Evolutionary conservation across 345 rosid species (phyloP), one percentile per base, ranked within the genome.

Genomic region (Pseudoturritis turrita): DNA sequence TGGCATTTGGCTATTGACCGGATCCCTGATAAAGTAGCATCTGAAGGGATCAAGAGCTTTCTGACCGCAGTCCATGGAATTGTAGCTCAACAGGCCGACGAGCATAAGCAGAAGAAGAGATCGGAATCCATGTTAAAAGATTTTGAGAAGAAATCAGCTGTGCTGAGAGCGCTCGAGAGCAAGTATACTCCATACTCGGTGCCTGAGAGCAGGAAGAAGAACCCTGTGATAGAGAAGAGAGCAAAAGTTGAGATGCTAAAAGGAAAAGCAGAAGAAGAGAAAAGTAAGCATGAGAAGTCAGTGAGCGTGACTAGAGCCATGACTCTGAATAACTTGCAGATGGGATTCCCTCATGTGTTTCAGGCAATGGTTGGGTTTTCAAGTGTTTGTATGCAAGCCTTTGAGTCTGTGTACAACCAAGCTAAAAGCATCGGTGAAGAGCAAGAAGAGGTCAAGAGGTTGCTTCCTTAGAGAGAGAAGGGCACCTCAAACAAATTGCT

Each of bases 31-130:
- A 95, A 89, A 72, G 99, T 91, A 62, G 99, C 97, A 77, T 88
- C 99, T 0, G 97, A 95, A 83, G 99, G 96, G 62, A 91, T 95
- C 80, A 91, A 88, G 68, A 89, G 97, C 80, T 87, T 95, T 77
- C 58, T 95, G 43, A 78, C 86, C 0, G 96, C 88, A 14, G 84
- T 95, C 65, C 93, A 89, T n/a, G 91, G 89, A 10, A 87, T 95
- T 5, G 97, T 95, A 39, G 85, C 78, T 39, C 99, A 95, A 68
- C 99, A 95, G 53, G 84, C 79, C 2, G 96, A 85, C 12, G 97
- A 95, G 75, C 85, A 87, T 33, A 89, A 89, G 80, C 97, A 91
- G 76, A 87, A 87, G 88, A 91, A 88, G 88, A 91, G 78, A 67
- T 74, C 88, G 1, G 99, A 89, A 22, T 80, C 87, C 1, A 80